phyloP scores from a whole-genome alignment of 768 basidiomycete species.

The Boletales sp. region DNA sequence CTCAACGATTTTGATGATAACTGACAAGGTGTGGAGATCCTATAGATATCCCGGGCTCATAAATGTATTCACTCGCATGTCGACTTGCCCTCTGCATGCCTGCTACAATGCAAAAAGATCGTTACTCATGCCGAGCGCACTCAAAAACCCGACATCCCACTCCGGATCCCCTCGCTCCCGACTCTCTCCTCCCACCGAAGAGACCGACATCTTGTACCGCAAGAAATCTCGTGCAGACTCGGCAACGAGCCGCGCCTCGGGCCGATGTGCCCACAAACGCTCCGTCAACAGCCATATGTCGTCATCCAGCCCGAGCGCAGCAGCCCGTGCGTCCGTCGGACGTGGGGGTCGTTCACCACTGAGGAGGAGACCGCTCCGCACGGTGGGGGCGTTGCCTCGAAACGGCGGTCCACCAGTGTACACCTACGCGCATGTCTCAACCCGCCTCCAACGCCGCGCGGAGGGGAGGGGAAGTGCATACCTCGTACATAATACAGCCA shows the following conservation, averaged over 20 bases:
- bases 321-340: conserved; percentile 9
- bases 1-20: too few species aligned
- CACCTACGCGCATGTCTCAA: conserved; percentile 13
- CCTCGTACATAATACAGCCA: conserved; percentile 34
- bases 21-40: too few species aligned
- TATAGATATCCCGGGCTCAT: too few species aligned
- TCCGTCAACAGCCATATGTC: conserved; percentile 30
- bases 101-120: conserved; percentile 15
- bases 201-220: conserved; percentile 11
- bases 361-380: conserved; percentile 14
- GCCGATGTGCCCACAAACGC: conserved; percentile 26
- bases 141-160: conserved; percentile 25
- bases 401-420: conserved; percentile 29
- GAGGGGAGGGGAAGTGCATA: neutral
- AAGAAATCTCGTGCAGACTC: conserved; percentile 20
- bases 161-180: conserved; percentile 14
- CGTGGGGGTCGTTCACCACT: conserved; percentile 15
- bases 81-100: too few species aligned
- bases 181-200: neutral
- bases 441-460: neutral
- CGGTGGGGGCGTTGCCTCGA: conserved; percentile 10
- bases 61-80: too few species aligned
- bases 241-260: conserved; percentile 25
- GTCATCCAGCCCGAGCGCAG: conserved; percentile 25
- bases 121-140: conserved; percentile 1